A percentile compares a stretch with the other conserved stretches of the same genome.
Evolutionary conservation across 352 stramenopile genomes (phyloP).

Genomic region (Phytophthora citricola): DNA sequence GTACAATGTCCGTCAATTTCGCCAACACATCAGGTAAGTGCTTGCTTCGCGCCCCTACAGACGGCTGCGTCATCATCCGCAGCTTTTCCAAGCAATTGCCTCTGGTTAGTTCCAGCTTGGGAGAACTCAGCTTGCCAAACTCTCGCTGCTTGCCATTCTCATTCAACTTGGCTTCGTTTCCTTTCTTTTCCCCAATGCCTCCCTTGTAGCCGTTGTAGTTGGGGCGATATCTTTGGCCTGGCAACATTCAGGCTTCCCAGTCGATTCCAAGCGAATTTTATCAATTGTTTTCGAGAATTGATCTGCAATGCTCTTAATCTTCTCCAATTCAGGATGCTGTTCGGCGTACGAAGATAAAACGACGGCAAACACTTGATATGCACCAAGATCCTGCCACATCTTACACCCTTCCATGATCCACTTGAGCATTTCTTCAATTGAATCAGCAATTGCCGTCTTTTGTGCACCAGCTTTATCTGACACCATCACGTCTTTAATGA

Average conservation of each 20-base stretch:
- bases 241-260: too few relatives aligned
- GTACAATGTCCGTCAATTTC: background rate
- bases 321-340: background rate
- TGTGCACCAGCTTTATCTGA: background rate
- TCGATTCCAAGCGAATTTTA: background rate
- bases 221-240: background rate
- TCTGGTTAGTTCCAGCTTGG: background rate
- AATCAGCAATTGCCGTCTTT: background rate
- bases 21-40: background rate
- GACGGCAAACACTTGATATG: slow-evolving; percentile 8
- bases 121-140: background rate
- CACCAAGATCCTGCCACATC: slow-evolving; percentile 2
- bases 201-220: background rate
- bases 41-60: background rate
- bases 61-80: slow-evolving; percentile 5
- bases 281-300: background rate
- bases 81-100: slow-evolving; percentile 1
- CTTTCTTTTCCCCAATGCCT: too few relatives aligned
- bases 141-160: background rate
- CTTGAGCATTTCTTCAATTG: slow-evolving; percentile 3
- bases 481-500: slow-evolving; percentile 6
- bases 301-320: background rate
- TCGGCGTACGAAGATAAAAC: background rate
- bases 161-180: background rate
- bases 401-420: background rate